Percentiles rank a stretch among this genome's conserved stretches.
Conservation (phyloP, 306 rosid genomes). For the Cajanus cajan region DNA sequence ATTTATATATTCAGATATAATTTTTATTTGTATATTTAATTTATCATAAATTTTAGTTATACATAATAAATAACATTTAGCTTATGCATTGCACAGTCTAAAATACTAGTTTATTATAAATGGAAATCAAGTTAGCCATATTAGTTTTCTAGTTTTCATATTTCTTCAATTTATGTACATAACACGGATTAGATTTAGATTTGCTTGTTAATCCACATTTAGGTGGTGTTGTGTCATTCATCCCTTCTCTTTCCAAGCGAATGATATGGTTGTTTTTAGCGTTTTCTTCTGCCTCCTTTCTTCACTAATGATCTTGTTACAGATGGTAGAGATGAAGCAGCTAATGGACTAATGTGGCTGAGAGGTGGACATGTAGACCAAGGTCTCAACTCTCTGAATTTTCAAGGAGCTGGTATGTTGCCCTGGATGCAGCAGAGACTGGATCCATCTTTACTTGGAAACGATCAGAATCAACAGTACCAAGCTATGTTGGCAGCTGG, state of each 20-base stretch:
- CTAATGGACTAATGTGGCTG: conserved; percentile 76
- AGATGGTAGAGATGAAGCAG: conserved; percentile 79
- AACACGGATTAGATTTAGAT: neutral
- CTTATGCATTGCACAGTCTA: too few relatives aligned
- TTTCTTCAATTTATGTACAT: neutral
- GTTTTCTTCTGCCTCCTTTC: neutral
- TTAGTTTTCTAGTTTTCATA: neutral
- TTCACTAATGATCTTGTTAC: conserved; percentile 31
- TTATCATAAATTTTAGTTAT: too few relatives aligned
- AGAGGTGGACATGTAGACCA: conserved; percentile 75
- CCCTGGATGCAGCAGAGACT: conserved; percentile 96
- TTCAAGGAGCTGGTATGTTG: conserved; percentile 68
- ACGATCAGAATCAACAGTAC: conserved; percentile 76
- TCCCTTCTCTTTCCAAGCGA: neutral
- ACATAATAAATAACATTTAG: too few relatives aligned
- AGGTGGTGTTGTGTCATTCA: neutral
- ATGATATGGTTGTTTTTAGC: neutral
- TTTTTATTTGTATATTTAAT: too few relatives aligned
- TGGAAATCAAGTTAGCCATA: neutral
- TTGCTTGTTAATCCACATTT: neutral
- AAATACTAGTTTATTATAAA: neutral
- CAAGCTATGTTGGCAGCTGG: conserved; percentile 88
- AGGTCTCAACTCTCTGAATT: conserved; percentile 65
- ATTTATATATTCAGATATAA: too few relatives aligned
- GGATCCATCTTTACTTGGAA: conserved; percentile 66